Percentiles rank a stretch among this genome's conserved stretches.
These are phyloP conservation scores for Coemansia nantahalensis DNA, from an alignment of 192 early-diverging fungal species.

Conservation along the genomic window DNA sequence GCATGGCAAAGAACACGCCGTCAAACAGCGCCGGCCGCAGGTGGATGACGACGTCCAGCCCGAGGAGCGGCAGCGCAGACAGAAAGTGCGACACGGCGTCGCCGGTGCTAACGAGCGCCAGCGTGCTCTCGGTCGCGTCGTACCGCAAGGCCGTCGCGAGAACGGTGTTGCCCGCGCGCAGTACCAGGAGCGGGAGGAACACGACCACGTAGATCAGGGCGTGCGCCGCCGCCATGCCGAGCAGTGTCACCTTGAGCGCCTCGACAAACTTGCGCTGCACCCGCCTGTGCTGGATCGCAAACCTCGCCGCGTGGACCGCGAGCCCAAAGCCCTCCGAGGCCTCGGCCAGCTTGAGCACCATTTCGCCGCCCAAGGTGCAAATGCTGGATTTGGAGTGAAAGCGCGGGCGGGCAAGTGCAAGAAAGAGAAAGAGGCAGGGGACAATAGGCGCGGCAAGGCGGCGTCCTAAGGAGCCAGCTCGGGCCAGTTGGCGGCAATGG, in stretches of 20 bases:
- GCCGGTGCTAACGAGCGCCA: slow-evolving; percentile 35
- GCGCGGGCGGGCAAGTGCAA: too few relatives aligned
- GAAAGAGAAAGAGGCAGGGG: too few relatives aligned
- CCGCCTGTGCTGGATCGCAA: slow-evolving; percentile 31
- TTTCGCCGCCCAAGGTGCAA: background rate
- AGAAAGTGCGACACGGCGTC: slow-evolving; percentile 40
- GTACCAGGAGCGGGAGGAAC: slow-evolving; percentile 33
- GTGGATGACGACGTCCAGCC: slow-evolving; percentile 38
- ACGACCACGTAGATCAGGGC: slow-evolving; percentile 18
- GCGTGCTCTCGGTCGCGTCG: slow-evolving; percentile 25
- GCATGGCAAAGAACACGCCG: slow-evolving; percentile 40
- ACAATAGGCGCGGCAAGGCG: too few relatives aligned
- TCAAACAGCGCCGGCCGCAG: slow-evolving; percentile 25
- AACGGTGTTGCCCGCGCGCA: slow-evolving; percentile 22
- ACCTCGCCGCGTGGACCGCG: slow-evolving; percentile 33
- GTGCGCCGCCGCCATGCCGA: slow-evolving; percentile 29
- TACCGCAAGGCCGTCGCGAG: slow-evolving; percentile 26
- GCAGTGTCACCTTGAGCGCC: slow-evolving; percentile 24
- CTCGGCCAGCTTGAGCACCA: slow-evolving; percentile 26
- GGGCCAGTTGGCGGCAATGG: too few relatives aligned
- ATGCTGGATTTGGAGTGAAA: too few relatives aligned
- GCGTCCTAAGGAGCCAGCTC: too few relatives aligned
- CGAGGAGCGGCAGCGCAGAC: slow-evolving; percentile 34
- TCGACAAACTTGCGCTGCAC: slow-evolving; percentile 30
- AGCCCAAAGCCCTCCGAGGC: slow-evolving; percentile 29